Percentiles rank a stretch among this genome's conserved stretches.
Conservation (phyloP, 139 green algal species). For the Chlamydomonas eustigma region DNA sequence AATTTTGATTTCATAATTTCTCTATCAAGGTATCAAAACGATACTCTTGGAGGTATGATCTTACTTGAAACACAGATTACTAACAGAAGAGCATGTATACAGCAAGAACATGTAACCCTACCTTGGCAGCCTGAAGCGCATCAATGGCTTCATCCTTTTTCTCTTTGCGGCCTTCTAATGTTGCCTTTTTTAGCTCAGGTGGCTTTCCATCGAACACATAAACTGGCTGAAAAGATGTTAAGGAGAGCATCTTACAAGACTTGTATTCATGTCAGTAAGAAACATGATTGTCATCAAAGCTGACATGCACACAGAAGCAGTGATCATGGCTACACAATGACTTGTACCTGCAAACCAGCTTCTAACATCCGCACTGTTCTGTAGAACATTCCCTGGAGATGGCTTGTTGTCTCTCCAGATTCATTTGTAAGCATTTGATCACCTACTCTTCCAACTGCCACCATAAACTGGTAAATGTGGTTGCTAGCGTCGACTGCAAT, state of each 20-base stretch:
- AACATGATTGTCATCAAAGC: no score
- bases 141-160: conserved; percentile 6
- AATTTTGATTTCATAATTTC: no score
- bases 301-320: no score
- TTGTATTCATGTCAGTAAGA: no score
- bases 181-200: conserved; percentile 78
- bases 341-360: conserved; percentile 39
- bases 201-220: conserved; percentile 99
- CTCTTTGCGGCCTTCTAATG: conserved; percentile 18
- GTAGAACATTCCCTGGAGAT: conserved; percentile 93
- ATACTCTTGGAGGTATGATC: no score
- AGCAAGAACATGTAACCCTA: no score
- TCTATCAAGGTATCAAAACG: no score
- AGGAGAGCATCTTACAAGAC: no score
- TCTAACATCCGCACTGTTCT: conserved; percentile 93
- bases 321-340: no score
- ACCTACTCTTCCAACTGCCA: conserved; percentile 50
- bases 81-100: no score
- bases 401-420: conserved; percentile 88
- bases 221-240: conserved; percentile 79
- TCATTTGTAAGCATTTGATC: conserved; percentile 81
- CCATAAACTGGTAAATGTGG: conserved; percentile 99
- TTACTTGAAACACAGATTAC: no score
- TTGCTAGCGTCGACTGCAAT: conserved; percentile 97
- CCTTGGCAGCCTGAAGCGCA: not conserved